Conservation (phyloP, 768 basidiomycete species). For the Agaricus blazei region DNA sequence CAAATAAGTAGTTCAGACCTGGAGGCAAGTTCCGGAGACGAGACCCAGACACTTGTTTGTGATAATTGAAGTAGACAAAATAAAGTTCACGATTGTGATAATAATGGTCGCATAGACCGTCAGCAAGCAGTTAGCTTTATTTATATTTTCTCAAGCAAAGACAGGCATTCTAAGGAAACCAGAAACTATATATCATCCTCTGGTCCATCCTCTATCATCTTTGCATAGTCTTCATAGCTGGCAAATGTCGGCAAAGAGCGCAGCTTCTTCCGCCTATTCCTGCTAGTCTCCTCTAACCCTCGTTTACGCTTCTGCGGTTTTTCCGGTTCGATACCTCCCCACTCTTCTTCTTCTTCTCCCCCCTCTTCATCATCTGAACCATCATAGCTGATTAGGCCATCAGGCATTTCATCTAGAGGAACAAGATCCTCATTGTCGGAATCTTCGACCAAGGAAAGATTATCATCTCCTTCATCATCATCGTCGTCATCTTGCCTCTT, state of each 20-base stretch:
- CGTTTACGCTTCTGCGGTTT: conserved; percentile 31
- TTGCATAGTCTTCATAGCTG: conserved; percentile 82
- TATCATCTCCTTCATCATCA: conserved; percentile 30
- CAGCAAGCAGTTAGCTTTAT: not conserved
- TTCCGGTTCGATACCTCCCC: conserved; percentile 42
- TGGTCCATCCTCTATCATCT: conserved; percentile 74
- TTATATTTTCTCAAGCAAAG: not conserved
- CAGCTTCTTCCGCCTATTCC: conserved; percentile 61
- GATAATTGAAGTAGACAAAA: no score
- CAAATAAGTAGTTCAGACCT: no score
- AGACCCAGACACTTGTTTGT: no score
- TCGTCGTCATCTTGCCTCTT: conserved; percentile 19
- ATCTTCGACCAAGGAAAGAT: conserved; percentile 52
- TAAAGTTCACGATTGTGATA: no score
- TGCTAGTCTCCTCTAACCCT: conserved; percentile 22
- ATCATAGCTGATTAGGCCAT: conserved; percentile 57
- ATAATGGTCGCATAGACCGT: no score
- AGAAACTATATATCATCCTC: conserved; percentile 53
- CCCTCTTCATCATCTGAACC: conserved; percentile 43
- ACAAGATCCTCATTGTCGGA: conserved; percentile 73
- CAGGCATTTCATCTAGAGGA: conserved; percentile 49
- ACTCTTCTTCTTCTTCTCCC: conserved; percentile 45
- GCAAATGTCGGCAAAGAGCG: conserved; percentile 75
- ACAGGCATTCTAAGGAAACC: not conserved
- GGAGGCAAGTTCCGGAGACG: no score